Evolutionary conservation across 192 early-diverging fungal species (phyloP).

Genomic region (Endogone sp.): DNA sequence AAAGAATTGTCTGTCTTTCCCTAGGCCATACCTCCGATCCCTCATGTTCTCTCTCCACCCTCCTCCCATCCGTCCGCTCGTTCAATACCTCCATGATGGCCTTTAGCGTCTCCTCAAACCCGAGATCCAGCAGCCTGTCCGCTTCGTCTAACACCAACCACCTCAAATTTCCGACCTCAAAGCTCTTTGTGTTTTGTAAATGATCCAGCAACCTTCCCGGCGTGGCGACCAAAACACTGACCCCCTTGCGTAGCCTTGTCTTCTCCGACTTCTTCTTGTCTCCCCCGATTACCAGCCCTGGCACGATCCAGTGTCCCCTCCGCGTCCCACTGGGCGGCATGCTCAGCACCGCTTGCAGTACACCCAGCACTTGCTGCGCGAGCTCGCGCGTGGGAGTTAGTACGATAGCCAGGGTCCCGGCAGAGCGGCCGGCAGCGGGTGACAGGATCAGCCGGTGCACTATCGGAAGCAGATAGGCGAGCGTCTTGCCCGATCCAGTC

Average conservation of each 20-base stretch:
- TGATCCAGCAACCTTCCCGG: constrained; percentile 94
- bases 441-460: constrained; percentile 80
- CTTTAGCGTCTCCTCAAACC: constrained; percentile 78
- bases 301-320: constrained; percentile 73
- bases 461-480: constrained; percentile 92
- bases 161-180: constrained; percentile 76
- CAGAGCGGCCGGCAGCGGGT: constrained; percentile 52
- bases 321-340: constrained; percentile 44
- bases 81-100: constrained; percentile 65
- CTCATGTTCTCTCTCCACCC: constrained; percentile 13
- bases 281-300: constrained; percentile 79
- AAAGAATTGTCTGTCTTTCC: constrained; percentile 70
- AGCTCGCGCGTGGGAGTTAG: constrained; percentile 97
- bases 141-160: constrained; percentile 99
- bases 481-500: constrained; percentile 97
- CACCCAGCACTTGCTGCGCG: constrained; percentile 88
- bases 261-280: constrained; percentile 82
- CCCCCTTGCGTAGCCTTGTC: constrained; percentile 78
- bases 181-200: constrained; percentile 78
- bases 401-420: constrained; percentile 90
- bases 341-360: constrained; percentile 67
- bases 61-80: constrained; percentile 34
- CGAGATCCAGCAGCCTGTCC: constrained; percentile 92
- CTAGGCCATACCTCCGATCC: constrained; percentile 41
- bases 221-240: constrained; percentile 87